Conservation (phyloP, 495 filamentous ascomycete species). For the Penicillium verhagenii region DNA sequence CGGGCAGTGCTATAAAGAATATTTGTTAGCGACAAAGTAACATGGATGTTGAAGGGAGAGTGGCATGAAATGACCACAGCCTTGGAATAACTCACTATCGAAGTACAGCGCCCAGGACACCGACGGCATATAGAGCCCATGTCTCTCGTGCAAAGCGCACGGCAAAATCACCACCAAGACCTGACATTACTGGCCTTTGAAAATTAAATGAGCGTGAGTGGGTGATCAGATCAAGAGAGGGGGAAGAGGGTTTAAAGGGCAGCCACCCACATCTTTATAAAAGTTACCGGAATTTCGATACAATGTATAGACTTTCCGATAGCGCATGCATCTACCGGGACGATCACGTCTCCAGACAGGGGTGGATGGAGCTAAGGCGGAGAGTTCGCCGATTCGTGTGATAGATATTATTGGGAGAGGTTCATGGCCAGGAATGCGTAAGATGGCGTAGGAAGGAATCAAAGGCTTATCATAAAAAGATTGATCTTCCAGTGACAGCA, state of each 20-base stretch:
- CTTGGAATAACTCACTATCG: constrained; percentile 44
- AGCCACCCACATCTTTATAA: constrained; percentile 24
- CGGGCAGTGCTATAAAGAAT: constrained; percentile 40
- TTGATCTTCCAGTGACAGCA: constrained; percentile 19
- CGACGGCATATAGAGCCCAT: constrained; percentile 49
- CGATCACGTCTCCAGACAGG: constrained; percentile 11
- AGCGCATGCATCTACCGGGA: constrained; percentile 19
- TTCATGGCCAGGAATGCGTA: constrained; percentile 6
- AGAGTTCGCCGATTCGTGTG: constrained; percentile 15
- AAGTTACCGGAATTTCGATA: neutral
- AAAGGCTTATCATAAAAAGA: constrained; percentile 18
- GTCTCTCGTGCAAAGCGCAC: constrained; percentile 40
- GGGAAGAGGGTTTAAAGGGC: neutral
- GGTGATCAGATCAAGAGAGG: constrained; percentile 9
- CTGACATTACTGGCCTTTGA: constrained; percentile 34
- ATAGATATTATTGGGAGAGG: constrained; percentile 13
- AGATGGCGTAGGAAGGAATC: neutral
- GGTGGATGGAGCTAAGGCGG: constrained; percentile 7
- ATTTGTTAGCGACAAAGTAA: neutral
- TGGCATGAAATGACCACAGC: too few relatives aligned
- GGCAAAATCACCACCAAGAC: constrained; percentile 33
- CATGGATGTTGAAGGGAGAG: too few relatives aligned
- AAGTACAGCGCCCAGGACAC: constrained; percentile 40
- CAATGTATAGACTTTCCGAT: constrained; percentile 18
- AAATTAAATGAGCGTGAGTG: constrained; percentile 14